Evolutionary conservation across 2,329 filamentous ascomycete genomes (phyloP), one percentile per base, ranked within the genome.

Genomic region (Neofusicoccum ribis): DNA sequence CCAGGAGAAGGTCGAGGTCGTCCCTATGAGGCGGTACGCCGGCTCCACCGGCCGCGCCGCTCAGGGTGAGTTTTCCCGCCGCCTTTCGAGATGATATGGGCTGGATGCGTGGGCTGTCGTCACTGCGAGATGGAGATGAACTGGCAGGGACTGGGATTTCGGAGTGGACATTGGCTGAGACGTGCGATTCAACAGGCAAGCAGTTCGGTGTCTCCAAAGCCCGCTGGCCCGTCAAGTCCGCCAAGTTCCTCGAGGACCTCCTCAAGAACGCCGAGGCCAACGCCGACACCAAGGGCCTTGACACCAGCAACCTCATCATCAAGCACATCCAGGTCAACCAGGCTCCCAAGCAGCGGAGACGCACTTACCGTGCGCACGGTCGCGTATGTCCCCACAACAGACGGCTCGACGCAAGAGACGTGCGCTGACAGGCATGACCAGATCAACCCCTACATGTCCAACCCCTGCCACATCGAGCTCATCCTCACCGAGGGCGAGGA

Each of bases 271-370:
- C 77, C 67, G 79, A 81, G 71, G 76, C 76, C 71, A 80, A 80
- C 67, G 77, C 80, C 71, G 80, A 81, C 70, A 77, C 77, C 69
- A 77, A 79, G 69, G 84, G 85, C 8, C 77, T 83, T 66, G 82
- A 99, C 85, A 98, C 93, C 80, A 90, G 89, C 85, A 96, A 96
- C 88, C 87, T 99, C 80, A 85, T 98, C 81, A 91, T 99, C 86
- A 97, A 97, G 92, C 96, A 97, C 91, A 99, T 99, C 86, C 95
- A 99, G 88, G 95, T 99, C 88, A 99, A 99, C 92, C 95, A 99
- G 88, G 96, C 95, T 76, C 95, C 95, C 79, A 98, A 98, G 91
- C 94, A 98, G 88, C 90, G 95, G 82, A 89, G 95, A 86, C 91
- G 95, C 83, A 99, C 95, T 81, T 99, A 99, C 91, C 93, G 95